Evolutionary conservation across 768 basidiomycete genomes (phyloP), one percentile per base, ranked within the genome.

Genomic region (Kondoa malvinella): DNA sequence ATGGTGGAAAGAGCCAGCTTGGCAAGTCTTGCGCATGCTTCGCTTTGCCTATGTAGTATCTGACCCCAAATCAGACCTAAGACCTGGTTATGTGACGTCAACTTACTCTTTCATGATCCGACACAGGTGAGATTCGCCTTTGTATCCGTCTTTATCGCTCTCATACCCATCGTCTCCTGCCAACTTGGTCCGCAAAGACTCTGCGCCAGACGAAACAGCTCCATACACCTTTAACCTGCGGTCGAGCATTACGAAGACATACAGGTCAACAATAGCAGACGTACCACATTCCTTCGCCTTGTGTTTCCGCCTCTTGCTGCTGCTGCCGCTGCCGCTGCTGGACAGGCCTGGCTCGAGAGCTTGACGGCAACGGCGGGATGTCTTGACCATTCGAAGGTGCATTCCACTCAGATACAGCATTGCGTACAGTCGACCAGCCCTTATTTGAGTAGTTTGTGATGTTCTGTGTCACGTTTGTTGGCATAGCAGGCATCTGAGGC

Each of bases 141-240:
- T 59, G 58, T 59, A 59, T 59, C 30, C 58, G 27, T 59, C 58
- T 31, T 59, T 25, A 31, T 59, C 58, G 25, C 58, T 59, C 25
- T 59, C 58, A 31, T 59, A 59, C 25, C 58, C 58, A 25, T 59
- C 58, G 4, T 59, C 58, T 4, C 58, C 58, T 4, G 21, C 30
- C 27, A 25, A 59, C 58, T 29, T 59, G 27, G 58, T 59, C 27
- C 27, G 4, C 15, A 59, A 14, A 31, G 25, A 8, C 12, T 14
- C 27, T 12, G 21, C 58, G 14, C 25, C 25, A 31, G 25, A 25
- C 4, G 21, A 31, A 14, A 59, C 58, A 31, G 58, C 58, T 25
- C 25, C 58, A 14, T 25, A 31, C 14, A 59, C 58, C 27, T 31
- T 59, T 4, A 8, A 12, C 58, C 58, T 25, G 25, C 14, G 25